These are phyloP conservation scores for Yamadazyma epiphylla DNA, from an alignment of 1,139 yeast species.

Conservation along the genomic window DNA sequence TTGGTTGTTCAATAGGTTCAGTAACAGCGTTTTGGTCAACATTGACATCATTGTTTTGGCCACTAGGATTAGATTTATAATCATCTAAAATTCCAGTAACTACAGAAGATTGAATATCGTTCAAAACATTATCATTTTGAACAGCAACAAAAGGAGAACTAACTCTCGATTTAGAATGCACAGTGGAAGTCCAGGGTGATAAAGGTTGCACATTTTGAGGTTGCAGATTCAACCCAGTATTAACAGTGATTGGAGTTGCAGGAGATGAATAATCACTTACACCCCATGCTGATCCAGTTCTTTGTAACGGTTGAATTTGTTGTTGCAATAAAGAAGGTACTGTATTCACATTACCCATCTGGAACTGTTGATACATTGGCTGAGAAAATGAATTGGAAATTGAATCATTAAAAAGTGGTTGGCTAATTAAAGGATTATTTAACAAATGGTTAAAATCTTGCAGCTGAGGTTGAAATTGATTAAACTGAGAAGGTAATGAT, in stretches of 20 bases:
- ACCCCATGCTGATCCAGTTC: constrained; percentile 42
- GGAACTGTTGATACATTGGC: constrained; percentile 8
- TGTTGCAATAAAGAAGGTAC: constrained; percentile 34
- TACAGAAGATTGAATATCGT: constrained; percentile 34
- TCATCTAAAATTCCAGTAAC: constrained; percentile 35
- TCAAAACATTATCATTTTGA: constrained; percentile 26
- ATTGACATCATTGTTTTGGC: neutral
- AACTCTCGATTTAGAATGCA: constrained; percentile 35
- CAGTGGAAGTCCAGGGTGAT: constrained; percentile 40
- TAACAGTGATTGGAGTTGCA: constrained; percentile 26
- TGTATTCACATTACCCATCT: constrained; percentile 8
- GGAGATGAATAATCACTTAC: constrained; percentile 26
- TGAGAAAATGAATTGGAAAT: constrained; percentile 4
- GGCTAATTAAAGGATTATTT: constrained; percentile 6
- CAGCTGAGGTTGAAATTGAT: constrained; percentile 8
- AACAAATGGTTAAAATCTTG: constrained; percentile 1
- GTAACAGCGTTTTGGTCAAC: constrained; percentile 1
- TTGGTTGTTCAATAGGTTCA: constrained; percentile 9
- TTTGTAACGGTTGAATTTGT: constrained; percentile 30
- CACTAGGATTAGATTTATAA: constrained; percentile 9
- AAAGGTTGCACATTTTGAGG: constrained; percentile 21
- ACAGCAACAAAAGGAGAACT: constrained; percentile 36
- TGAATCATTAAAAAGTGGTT: constrained; percentile 10
- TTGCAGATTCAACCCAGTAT: constrained; percentile 9
- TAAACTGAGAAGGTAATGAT: constrained; percentile 2